A percentile compares a stretch with the other conserved stretches of the same genome.
These are phyloP conservation scores for Vicia villosa DNA, from an alignment of 306 rosid genomes.

Conservation along the genomic window DNA sequence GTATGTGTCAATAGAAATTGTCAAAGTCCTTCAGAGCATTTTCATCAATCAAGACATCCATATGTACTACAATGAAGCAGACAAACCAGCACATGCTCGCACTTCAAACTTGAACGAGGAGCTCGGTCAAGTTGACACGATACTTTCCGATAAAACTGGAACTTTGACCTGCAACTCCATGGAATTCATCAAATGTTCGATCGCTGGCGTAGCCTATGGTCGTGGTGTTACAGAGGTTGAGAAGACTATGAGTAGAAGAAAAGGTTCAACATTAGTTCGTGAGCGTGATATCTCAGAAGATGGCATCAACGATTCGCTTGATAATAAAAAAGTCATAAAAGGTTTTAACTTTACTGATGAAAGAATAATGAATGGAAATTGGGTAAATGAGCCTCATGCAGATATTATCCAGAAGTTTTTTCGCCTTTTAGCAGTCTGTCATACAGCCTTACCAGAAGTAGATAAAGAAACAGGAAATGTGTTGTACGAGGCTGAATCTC, in stretches of 20 bases:
- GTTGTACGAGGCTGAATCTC: conserved; percentile 94
- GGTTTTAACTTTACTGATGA: conserved; percentile 90
- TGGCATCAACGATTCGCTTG: conserved; percentile 39
- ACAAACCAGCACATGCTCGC: conserved; percentile 91
- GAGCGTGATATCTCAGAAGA: conserved; percentile 9
- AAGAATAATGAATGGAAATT: conserved; percentile 82
- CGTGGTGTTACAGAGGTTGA: conserved; percentile 85
- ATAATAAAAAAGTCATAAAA: conserved; percentile 50
- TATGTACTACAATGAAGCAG: conserved; percentile 89
- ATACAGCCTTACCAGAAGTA: conserved; percentile 94
- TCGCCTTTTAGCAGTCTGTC: conserved; percentile 81
- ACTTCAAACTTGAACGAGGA: conserved; percentile 98
- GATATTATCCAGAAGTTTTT: conserved; percentile 69
- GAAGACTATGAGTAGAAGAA: conserved; percentile 59
- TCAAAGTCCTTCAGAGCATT: conserved; percentile 87
- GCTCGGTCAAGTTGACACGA: conserved; percentile 96
- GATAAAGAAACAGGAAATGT: conserved; percentile 66
- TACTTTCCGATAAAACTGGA: conserved; percentile 98
- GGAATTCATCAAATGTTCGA: conserved; percentile 98
- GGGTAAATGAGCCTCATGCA: conserved; percentile 79
- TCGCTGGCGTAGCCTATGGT: conserved; percentile 93
- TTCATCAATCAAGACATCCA: conserved; percentile 89
- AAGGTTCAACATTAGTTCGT: conserved; percentile 39
- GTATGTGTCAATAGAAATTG: conserved; percentile 89
- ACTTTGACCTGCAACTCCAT: conserved; percentile 96